Evolutionary conservation across 1,284 basidiomycete species (phyloP), one percentile per base, ranked within the genome.

Genomic region (Sanghuangporus baumii): DNA sequence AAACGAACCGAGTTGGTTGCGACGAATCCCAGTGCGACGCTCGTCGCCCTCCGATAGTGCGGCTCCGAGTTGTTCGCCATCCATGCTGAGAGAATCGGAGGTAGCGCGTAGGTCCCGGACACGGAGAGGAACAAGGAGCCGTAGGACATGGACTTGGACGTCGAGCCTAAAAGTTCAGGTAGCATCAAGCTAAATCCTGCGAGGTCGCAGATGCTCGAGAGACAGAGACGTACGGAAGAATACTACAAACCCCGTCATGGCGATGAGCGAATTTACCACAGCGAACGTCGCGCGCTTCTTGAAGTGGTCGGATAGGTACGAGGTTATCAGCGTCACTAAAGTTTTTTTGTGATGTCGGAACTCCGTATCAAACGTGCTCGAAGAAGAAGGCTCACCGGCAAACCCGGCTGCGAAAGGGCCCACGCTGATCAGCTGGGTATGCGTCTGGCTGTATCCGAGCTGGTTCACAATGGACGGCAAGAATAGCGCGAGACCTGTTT

Each of bases 381-480:
- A 6, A 5, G 16, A 54, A 14, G 26, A 26, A n/a, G 26, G 31
- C 18, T 46, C 58, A 76, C 74, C 65, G 51, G 71, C 60, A 61
- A 74, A 76, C 11, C 70, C 70, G 31, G 66, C 69, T n/a, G 70
- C 74, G 57, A 73, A 74, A 2, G 74, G 74, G 3, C 72, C 72
- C 5, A 74, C 74, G 55, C 72, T 74, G 36, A 76, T 67, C 9
- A 76, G 62, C 62, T 76, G 74, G 9, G 72, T 71, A 36, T 66
- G 62, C 11, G 67, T 69, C 14, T 71, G 60, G 46, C 66, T 71
- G 65, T 75, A 81, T 0, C 79, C 79, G 16, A 81, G 69, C 20
- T 74, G 74, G 14, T 73, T 71, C 46, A 82, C 79, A 66, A 81
- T 79, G 2, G 78, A 78, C 3, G 78, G 78, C 23, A 74, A 63